Evolutionary conservation across 148 eudicot species (phyloP).

Genomic region (Selenicereus undatus): DNA sequence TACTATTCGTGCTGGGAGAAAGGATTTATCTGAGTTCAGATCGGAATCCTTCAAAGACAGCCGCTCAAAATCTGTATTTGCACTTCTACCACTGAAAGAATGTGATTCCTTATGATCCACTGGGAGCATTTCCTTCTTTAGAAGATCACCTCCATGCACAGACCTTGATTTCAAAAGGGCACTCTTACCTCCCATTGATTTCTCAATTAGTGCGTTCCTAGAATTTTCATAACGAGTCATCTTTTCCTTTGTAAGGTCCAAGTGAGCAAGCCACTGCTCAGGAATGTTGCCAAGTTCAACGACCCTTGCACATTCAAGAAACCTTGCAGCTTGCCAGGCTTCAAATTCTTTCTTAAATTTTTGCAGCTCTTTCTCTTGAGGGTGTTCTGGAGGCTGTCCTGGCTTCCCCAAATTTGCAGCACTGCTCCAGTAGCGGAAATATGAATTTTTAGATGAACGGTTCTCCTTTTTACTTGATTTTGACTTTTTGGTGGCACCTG

Average conservation of each 20-base stretch:
- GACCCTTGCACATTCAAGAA: constrained; percentile 72
- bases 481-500: constrained; percentile 33
- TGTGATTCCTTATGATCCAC: constrained; percentile 37
- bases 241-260: constrained; percentile 79
- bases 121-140: constrained; percentile 26
- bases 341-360: constrained; percentile 94
- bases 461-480: constrained; percentile 31
- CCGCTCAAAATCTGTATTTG: constrained; percentile 43
- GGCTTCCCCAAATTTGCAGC: constrained; percentile 39
- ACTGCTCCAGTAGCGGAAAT: constrained; percentile 40
- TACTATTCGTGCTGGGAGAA: constrained; percentile 66
- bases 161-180: constrained; percentile 28
- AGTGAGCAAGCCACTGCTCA: constrained; percentile 71
- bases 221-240: constrained; percentile 55
- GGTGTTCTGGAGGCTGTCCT: constrained; percentile 71
- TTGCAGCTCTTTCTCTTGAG: constrained; percentile 97
- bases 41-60: constrained; percentile 28
- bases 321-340: constrained; percentile 93
- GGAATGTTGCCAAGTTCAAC: constrained; percentile 57
- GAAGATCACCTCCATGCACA: constrained; percentile 23
- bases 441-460: constrained; percentile 34
- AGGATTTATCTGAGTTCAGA: constrained; percentile 27
- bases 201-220: constrained; percentile 29
- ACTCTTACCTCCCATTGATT: constrained; percentile 28
- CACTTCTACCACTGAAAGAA: constrained; percentile 35